These are phyloP conservation scores for Inga oerstediana DNA, from an alignment of 306 rosid species.

Conservation along the genomic window DNA sequence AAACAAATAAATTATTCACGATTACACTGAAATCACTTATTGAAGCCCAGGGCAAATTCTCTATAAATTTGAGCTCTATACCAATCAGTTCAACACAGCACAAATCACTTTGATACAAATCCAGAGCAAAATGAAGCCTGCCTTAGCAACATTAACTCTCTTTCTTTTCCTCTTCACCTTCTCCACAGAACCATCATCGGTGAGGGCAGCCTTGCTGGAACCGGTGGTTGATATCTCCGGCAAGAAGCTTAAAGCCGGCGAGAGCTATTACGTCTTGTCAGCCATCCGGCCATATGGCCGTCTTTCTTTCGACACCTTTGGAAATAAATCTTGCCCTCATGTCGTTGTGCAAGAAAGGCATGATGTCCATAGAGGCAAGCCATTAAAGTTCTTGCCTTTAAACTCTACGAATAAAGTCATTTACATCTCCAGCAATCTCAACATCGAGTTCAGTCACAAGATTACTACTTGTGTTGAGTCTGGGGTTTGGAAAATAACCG, in stretches of 20 bases:
- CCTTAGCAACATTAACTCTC: no score
- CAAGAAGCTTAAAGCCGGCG: background rate
- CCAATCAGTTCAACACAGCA: no score
- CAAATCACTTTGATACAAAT: no score
- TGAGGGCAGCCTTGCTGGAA: background rate
- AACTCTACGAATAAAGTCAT: no score
- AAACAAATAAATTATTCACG: no score
- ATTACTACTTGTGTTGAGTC: background rate
- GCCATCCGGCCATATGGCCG: background rate
- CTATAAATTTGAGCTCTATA: no score
- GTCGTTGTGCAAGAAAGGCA: background rate
- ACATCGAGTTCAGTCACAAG: background rate
- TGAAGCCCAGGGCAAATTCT: no score
- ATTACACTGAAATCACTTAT: no score
- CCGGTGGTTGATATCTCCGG: background rate
- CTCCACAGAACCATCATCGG: no score
- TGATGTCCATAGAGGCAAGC: no score
- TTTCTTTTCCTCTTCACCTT: background rate
- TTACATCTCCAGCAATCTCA: background rate
- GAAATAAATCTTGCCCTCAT: background rate
- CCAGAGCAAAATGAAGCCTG: no score
- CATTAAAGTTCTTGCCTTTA: no score
- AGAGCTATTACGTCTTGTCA: background rate
- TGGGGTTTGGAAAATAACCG: background rate
- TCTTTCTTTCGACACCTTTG: background rate